Conservation (phyloP, 345 rosid species). For the Sisymbrium irio region DNA sequence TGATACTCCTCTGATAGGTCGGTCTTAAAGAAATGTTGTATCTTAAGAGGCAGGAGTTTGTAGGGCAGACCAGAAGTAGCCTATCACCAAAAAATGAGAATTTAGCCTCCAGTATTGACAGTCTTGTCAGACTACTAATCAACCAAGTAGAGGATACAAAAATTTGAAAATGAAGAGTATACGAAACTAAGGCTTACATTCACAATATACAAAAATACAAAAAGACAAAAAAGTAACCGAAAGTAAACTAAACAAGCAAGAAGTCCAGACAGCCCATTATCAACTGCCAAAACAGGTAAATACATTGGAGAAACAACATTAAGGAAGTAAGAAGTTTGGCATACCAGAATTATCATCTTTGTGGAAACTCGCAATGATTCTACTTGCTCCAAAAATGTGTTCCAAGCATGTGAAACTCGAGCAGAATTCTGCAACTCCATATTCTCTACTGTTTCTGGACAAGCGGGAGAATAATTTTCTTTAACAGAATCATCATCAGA, state of each 20-base stretch:
- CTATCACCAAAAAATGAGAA: slow-evolving; percentile 40
- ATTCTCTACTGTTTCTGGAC: slow-evolving; percentile 36
- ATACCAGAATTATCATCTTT: slow-evolving; percentile 82
- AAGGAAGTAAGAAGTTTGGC: slow-evolving; percentile 12
- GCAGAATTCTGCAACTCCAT: slow-evolving; percentile 24
- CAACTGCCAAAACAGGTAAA: neutral
- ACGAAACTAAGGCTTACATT: slow-evolving; percentile 12
- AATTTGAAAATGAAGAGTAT: neutral
- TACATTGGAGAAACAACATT: slow-evolving; percentile 5
- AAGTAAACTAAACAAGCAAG: slow-evolving; percentile 9
- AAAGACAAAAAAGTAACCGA: neutral
- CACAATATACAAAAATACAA: neutral
- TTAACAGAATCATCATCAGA: slow-evolving; percentile 30
- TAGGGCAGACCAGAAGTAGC: slow-evolving; percentile 82
- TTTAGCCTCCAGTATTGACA: slow-evolving; percentile 18
- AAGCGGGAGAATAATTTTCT: slow-evolving; percentile 34
- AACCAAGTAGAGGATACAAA: neutral
- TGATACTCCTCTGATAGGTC: slow-evolving; percentile 43
- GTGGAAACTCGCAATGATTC: slow-evolving; percentile 74
- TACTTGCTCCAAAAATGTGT: slow-evolving; percentile 82
- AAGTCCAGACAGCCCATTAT: neutral
- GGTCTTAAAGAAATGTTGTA: slow-evolving; percentile 71
- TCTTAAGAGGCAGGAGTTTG: slow-evolving; percentile 51
- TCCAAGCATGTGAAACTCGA: slow-evolving; percentile 70
- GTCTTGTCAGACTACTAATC: slow-evolving; percentile 14